A percentile compares a stretch with the other conserved stretches of the same genome.
Evolutionary conservation across 1,139 yeast genomes (phyloP).

Genomic region (Geotrichum klebahnii): DNA sequence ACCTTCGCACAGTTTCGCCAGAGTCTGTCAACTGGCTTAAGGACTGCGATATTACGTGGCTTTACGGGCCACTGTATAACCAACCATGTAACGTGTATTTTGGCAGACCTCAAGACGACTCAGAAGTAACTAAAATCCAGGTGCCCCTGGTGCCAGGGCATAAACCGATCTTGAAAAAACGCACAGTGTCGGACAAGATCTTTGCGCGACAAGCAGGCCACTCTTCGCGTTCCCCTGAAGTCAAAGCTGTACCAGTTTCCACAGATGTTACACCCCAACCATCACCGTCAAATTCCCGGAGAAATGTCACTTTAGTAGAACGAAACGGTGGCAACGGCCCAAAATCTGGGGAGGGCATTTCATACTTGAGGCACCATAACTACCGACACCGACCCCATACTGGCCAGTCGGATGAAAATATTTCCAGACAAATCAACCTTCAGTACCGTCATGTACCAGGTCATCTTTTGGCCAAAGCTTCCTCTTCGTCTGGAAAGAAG

Average conservation of each 20-base stretch:
- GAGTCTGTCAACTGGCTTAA: constrained; percentile 77
- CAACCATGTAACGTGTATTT: constrained; percentile 42
- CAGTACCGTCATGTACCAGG: constrained; percentile 32
- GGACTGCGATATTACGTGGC: constrained; percentile 80
- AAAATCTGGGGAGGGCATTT: constrained; percentile 22
- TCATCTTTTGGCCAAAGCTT: no score
- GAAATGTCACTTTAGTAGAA: no score
- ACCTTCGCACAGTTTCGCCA: constrained; percentile 69
- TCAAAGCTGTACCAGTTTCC: constrained; percentile 2
- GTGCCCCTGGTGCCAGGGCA: constrained; percentile 36
- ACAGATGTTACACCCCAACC: no score
- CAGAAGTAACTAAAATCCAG: constrained; percentile 8
- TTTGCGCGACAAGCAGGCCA: constrained; percentile 42
- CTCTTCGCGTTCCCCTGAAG: constrained; percentile 3
- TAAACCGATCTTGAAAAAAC: constrained; percentile 78
- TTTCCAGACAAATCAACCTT: constrained; percentile 36
- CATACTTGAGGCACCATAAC: constrained; percentile 40
- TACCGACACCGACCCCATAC: constrained; percentile 38
- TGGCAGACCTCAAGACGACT: constrained; percentile 24
- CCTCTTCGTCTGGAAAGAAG: not conserved
- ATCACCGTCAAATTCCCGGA: no score
- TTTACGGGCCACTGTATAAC: constrained; percentile 72
- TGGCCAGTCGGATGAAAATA: constrained; percentile 34
- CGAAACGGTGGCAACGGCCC: no score
- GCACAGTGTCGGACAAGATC: constrained; percentile 74